phyloP scores from a whole-genome alignment of 352 stramenopile genomes.

The Blastocystis sp. region DNA sequence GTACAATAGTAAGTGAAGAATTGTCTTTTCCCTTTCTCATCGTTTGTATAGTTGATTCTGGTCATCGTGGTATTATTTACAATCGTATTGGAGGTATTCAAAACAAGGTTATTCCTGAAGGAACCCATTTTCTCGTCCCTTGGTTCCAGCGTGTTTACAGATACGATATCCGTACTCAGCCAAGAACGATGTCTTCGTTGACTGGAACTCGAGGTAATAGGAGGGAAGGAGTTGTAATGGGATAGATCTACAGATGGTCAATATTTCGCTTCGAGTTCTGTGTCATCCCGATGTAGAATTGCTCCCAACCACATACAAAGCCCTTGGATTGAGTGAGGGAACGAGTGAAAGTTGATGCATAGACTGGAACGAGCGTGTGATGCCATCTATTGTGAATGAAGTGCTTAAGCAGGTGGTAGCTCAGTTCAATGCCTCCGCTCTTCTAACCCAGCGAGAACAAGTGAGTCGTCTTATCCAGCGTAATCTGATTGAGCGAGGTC shows the following conservation, averaged over 20 bases:
- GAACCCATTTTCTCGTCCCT: constrained; percentile 89
- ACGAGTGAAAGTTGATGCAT: constrained; percentile 1
- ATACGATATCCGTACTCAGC: constrained; percentile 83
- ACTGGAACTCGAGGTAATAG: constrained; percentile 72
- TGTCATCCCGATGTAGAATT: constrained; percentile 83
- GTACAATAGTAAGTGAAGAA: constrained; percentile 70
- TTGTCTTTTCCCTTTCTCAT: neutral
- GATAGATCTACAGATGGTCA: constrained; percentile 98
- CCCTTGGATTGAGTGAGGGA: constrained; percentile 78
- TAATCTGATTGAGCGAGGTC: constrained; percentile 76
- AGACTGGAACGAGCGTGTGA: constrained; percentile 94
- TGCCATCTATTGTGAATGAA: constrained; percentile 98
- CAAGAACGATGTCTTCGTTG: constrained; percentile 81
- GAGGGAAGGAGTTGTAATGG: neutral
- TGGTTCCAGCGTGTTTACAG: constrained; percentile 91
- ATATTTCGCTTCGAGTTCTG: constrained; percentile 93
- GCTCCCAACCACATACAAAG: constrained; percentile 90
- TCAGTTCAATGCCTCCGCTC: constrained; percentile 93
- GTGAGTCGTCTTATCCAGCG: constrained; percentile 84
- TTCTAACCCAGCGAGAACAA: constrained; percentile 96
- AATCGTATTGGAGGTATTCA: constrained; percentile 77
- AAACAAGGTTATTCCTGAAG: constrained; percentile 77
- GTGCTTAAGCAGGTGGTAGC: constrained; percentile 95
- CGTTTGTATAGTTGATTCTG: constrained; percentile 68
- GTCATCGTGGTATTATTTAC: constrained; percentile 79